Conservation (phyloP, 352 stramenopile species). For the Phytophthora fragariaefolia region DNA sequence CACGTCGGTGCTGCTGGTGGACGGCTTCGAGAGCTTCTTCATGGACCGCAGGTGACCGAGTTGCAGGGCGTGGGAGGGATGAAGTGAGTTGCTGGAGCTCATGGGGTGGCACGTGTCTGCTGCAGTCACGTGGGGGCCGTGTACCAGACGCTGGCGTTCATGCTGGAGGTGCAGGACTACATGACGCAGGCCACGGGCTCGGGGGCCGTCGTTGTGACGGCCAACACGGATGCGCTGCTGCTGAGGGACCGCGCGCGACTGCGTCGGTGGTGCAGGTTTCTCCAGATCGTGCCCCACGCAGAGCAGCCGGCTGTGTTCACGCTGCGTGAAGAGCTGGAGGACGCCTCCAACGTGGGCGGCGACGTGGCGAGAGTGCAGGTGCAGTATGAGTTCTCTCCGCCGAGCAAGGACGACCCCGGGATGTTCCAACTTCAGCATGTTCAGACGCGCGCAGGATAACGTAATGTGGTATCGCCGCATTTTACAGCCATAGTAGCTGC, state of each 20-base stretch:
- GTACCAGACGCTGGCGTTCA: slow-evolving; percentile 66
- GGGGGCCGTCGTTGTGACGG: slow-evolving; percentile 47
- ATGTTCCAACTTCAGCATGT: slow-evolving; percentile 49
- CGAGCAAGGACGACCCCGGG: slow-evolving; percentile 24
- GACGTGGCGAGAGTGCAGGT: slow-evolving; percentile 20
- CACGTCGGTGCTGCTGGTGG: slow-evolving; percentile 61
- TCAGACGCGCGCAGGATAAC: slow-evolving; percentile 17
- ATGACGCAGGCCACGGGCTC: slow-evolving; percentile 49
- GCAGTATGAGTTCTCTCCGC: slow-evolving; percentile 42
- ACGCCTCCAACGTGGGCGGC: slow-evolving; percentile 11
- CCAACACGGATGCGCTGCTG: slow-evolving; percentile 44
- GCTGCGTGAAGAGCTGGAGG: slow-evolving; percentile 42
- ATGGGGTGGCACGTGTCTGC: background rate
- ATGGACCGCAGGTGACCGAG: slow-evolving; percentile 41
- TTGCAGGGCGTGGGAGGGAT: background rate
- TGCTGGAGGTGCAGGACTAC: slow-evolving; percentile 58
- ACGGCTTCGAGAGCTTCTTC: slow-evolving; percentile 71
- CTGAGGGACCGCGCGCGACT: slow-evolving; percentile 43
- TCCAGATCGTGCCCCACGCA: slow-evolving; percentile 39
- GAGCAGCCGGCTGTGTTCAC: slow-evolving; percentile 39
- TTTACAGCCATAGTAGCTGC: too few relatives aligned
- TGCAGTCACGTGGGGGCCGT: slow-evolving; percentile 49
- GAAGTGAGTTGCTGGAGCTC: background rate
- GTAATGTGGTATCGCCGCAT: too few relatives aligned
- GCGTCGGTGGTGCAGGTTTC: slow-evolving; percentile 62